phyloP scores from a whole-genome alignment of 306 rosid species.

The Senna siamea region DNA sequence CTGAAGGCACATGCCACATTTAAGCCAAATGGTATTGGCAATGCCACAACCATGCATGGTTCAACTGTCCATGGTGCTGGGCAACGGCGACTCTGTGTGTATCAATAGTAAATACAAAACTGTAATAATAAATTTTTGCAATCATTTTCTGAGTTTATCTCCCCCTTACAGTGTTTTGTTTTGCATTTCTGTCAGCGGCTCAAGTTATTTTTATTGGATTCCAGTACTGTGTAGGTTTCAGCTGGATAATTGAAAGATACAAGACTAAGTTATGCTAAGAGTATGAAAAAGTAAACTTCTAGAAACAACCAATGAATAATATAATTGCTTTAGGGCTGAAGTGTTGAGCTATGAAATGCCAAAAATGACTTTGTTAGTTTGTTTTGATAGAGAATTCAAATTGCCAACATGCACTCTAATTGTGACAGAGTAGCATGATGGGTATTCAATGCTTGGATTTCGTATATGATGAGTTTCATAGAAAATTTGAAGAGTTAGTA shows the following conservation, averaged over 20 bases:
- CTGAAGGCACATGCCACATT: too few species aligned
- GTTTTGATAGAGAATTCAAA: not conserved
- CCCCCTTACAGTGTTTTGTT: conserved; percentile 20
- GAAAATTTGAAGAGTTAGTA: conserved; percentile 11
- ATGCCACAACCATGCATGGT: too few species aligned
- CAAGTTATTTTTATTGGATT: not conserved
- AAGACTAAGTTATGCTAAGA: conserved; percentile 6
- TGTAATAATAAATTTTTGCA: not conserved
- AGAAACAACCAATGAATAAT: not conserved
- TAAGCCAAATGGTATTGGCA: too few species aligned
- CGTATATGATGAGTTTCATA: not conserved
- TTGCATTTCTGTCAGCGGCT: conserved; percentile 18
- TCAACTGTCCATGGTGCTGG: too few species aligned
- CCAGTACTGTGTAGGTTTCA: not conserved
- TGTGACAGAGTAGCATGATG: not conserved
- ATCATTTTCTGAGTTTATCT: conserved; percentile 6
- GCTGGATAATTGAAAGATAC: conserved; percentile 16
- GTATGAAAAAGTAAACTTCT: conserved; percentile 12
- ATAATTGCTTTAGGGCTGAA: conserved; percentile 15
- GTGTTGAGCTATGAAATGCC: conserved; percentile 5
- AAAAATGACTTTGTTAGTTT: not conserved
- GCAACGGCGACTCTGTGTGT: too few species aligned
- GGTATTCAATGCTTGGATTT: not conserved
- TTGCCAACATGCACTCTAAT: not conserved
- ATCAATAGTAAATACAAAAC: not conserved